A percentile compares a stretch with the other conserved stretches of the same genome.
Evolutionary conservation across 179 eudicot genomes (phyloP).

Genomic region (Corrigiola litoralis): DNA sequence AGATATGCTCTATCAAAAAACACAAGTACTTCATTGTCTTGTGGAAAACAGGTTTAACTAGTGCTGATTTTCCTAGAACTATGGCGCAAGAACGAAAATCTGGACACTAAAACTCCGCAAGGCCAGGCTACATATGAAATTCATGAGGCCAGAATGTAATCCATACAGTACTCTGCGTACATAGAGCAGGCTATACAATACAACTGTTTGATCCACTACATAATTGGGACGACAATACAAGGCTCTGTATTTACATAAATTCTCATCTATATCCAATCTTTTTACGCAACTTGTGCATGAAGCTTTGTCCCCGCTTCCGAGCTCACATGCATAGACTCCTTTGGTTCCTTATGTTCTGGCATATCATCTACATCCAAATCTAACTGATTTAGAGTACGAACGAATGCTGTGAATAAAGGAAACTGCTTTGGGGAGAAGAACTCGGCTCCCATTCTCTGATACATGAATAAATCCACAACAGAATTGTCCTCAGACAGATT

Average conservation of each 20-base stretch:
- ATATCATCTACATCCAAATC: slow-evolving; percentile 43
- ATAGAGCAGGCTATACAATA: too few relatives aligned
- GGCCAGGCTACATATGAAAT: too few relatives aligned
- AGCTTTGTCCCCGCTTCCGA: slow-evolving; percentile 26
- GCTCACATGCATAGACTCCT: slow-evolving; percentile 13
- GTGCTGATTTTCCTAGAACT: too few relatives aligned
- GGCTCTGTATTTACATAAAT: slow-evolving; percentile 5
- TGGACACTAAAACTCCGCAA: too few relatives aligned
- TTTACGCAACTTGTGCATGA: slow-evolving; percentile 28
- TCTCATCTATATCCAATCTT: neutral
- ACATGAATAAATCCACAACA: slow-evolving; percentile 48
- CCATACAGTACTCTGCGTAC: neutral
- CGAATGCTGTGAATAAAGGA: slow-evolving; percentile 46
- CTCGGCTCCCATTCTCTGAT: slow-evolving; percentile 85
- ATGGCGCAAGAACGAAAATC: too few relatives aligned
- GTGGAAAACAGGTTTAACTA: too few relatives aligned
- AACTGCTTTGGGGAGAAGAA: slow-evolving; percentile 84
- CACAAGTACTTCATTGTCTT: too few relatives aligned
- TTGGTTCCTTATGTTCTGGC: slow-evolving; percentile 21
- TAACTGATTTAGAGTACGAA: slow-evolving; percentile 36
- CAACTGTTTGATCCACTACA: too few relatives aligned
- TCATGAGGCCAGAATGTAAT: neutral
- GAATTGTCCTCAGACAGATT: slow-evolving; percentile 33
- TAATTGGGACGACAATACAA: too few relatives aligned
- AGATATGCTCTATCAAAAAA: too few relatives aligned